These are phyloP conservation scores for Tetratostichococcus sp. DNA, from an alignment of 139 green algal genomes.

Conservation along the genomic window DNA sequence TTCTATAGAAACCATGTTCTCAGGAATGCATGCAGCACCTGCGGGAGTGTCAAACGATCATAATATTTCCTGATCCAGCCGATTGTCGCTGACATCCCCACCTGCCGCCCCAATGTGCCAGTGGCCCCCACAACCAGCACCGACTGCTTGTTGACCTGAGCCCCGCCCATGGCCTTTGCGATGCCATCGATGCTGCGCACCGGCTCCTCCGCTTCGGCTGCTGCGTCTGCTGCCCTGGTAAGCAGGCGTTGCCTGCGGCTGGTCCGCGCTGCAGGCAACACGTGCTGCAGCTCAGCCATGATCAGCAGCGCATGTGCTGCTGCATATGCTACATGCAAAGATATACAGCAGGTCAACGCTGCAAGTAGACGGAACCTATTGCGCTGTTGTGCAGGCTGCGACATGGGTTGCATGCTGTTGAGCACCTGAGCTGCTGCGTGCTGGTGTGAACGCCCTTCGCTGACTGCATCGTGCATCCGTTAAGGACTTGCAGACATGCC, in stretches of 20 bases:
- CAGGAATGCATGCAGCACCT: no score
- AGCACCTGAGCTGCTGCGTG: background rate
- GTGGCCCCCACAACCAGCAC: conserved; percentile 95
- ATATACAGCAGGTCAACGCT: no score
- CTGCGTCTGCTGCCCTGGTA: background rate
- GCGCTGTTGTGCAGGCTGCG: no score
- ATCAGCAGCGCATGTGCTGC: no score
- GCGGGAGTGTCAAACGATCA: no score
- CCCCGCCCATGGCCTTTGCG: background rate
- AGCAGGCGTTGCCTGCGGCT: background rate
- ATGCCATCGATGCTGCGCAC: background rate
- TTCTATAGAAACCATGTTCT: no score
- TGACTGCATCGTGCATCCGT: background rate
- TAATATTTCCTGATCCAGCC: no score
- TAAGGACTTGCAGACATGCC: background rate
- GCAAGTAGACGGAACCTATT: no score
- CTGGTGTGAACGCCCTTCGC: background rate
- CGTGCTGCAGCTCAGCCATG: no score
- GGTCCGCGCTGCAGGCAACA: background rate
- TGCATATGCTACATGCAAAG: no score
- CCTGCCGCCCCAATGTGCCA: conserved; percentile 92
- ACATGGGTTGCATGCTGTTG: no score
- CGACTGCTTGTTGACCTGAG: conserved; percentile 47
- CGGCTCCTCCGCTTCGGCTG: background rate
- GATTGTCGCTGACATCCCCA: no score